Evolutionary conservation across 192 early-diverging fungal species (phyloP), one percentile per base, ranked within the genome.

Genomic region (Coemansia sp.): DNA sequence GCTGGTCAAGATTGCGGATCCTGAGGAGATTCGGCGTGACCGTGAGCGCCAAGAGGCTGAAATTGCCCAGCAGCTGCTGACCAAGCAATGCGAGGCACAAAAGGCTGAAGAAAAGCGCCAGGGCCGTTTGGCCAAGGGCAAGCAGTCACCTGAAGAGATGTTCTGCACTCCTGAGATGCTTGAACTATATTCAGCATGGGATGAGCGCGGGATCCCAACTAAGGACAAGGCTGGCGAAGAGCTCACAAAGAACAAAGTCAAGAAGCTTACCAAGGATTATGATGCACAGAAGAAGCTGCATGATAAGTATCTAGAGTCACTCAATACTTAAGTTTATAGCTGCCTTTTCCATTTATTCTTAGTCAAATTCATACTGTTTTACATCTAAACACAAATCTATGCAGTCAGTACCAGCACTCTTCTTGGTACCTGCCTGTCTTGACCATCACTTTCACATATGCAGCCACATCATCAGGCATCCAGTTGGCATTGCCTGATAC

Each of bases 231-330:
- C 88, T 2, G 97, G 95, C 21, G 85, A 88, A 55, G 90, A 92
- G 60, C 72, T 98, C 25, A 65, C 93, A 59, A 97, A 94, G 76
- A 88, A 79, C 70, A 84, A 87, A 65, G 64, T 83, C 53, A 97
- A 97, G 85, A 94, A 94, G 79, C 77, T 96, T 44, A 73, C 87
- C 55, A 96, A 97, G 84, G 89, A 92, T 70, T 88, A 85, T 66
- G 88, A 91, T 14, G 83, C 75, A 5, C 97, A 98, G 80, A 86
- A 81, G 48, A 96, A 96, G 82, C 79, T 98, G 24, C 93, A 98
- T 66, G 82, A 85, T 46, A 88, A 95, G 73, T 97, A 92, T 66
- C 79, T 92, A 25, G 61, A 75, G 53, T 63, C 67, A 26, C 17
- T 14, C 42, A 60, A 31, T 8, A 14, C 53, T 17, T 21, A 9